phyloP scores from a whole-genome alignment of 352 stramenopile genomes.

The Hyphochytrium catenoides region DNA sequence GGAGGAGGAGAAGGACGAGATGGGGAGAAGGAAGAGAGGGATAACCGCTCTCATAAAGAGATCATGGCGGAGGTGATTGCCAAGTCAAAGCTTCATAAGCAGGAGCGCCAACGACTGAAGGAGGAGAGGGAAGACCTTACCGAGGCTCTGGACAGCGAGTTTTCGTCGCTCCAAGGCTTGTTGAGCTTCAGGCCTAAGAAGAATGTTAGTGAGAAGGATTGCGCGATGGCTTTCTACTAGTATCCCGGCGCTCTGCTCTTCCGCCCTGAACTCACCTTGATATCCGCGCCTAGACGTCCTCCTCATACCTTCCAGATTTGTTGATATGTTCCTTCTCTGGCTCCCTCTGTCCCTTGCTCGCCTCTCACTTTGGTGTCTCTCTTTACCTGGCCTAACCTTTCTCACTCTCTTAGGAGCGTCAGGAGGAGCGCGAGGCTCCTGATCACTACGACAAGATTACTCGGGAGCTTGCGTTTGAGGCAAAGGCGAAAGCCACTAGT shows the following conservation, averaged over 20 bases:
- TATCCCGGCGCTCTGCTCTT: too few species aligned
- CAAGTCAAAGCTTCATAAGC: constrained; percentile 70
- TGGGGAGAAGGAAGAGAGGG: constrained; percentile 13
- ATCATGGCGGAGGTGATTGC: constrained; percentile 74
- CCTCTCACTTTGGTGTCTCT: too few species aligned
- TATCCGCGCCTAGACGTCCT: too few species aligned
- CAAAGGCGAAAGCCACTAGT: constrained; percentile 76
- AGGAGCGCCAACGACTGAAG: constrained; percentile 60
- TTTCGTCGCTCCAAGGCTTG: constrained; percentile 27
- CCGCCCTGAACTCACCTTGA: too few species aligned
- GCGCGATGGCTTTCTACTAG: too few species aligned
- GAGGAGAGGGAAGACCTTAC: constrained; percentile 41
- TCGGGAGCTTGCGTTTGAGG: constrained; percentile 56
- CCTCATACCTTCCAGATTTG: too few species aligned
- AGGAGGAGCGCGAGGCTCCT: constrained; percentile 12
- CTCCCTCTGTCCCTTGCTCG: too few species aligned
- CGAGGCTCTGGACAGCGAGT: constrained; percentile 39
- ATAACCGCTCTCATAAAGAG: constrained; percentile 46
- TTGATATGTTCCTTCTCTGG: too few species aligned
- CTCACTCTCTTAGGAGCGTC: constrained; percentile 3
- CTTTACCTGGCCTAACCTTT: too few species aligned
- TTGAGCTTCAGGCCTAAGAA: constrained; percentile 51
- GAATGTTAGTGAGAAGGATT: constrained; percentile 34
- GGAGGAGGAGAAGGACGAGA: constrained; percentile 21
- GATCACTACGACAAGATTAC: constrained; percentile 64